Base-by-base conservation (phyloP, 2,329 filamentous ascomycete species). In the Ophiostoma fasciatum region DNA sequence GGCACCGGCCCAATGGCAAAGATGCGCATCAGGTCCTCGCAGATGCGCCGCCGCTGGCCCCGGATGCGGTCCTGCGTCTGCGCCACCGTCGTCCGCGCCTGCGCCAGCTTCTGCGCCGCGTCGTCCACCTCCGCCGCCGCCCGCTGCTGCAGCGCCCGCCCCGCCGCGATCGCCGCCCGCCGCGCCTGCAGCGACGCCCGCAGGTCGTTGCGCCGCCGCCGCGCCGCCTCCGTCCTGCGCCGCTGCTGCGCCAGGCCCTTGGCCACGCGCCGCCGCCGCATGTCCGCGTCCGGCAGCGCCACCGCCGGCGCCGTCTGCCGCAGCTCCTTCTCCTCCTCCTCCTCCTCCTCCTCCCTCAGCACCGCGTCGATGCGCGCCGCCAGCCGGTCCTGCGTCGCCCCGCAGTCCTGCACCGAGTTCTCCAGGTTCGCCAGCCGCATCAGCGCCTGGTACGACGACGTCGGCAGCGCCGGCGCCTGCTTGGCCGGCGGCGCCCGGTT, bases 381-480 rank as follows among this genome's bases (percentile, higher is more conserved):
- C 8, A 96, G 64, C 36, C 68, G 67, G 41, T 81, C 74, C 12
- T 81, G 74, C 0, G 83, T 92, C 2, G 76, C 71, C 9, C 94
- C 60, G 2, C 85, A 85, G 55, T 96, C 88, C 51, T 92, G 84
- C 18, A 94, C 82, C 37, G 85, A 93, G 51, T 81, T 82, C 43
- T 94, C 84, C 13, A 96, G 66, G 39, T 87, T 94, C 6, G 82
- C 78, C 10, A 96, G 65, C 41, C 82, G 78, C 77, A 94, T 88
- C 15, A 96, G 63, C 2, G 82, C 74, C 49, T 84, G 85, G 54
- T 93, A 94, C 0, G 85, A 85, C 0, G 84, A 85, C 0, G 80
- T 85, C 0, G 70, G 60, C 0, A 70, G 52, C 3, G 61, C 46
- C 1, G 64, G 55, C 6, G 66, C 64, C 18, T 69, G 60, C 43